Evolutionary conservation across 2,329 filamentous ascomycete species (phyloP), one percentile per base, ranked within the genome.

Genomic region (Colletotrichum spaethianum): DNA sequence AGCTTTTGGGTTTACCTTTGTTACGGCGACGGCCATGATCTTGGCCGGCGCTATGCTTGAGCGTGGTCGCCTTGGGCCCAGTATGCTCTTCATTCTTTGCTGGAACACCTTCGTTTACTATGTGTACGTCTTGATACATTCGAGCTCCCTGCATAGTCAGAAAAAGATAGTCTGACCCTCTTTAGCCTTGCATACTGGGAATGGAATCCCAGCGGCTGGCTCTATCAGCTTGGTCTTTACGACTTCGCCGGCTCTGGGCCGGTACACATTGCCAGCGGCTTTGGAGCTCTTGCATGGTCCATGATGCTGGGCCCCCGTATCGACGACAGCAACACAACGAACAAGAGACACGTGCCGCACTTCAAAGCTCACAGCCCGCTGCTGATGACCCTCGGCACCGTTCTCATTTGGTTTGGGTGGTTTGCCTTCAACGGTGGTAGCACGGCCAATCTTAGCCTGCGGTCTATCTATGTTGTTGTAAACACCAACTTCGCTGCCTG

Each of bases 51-150:
- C 81, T 1, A 82, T 83, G 75, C 75, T 83, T 0, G 82, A 83
- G 71, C 73, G 82, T 14, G 82, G 82, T 0, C 70, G 82, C 3
- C 74, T 83, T 5, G 77, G 76, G 56, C 82, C 82, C 0, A 91
- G 89, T 11, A 85, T 93, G 77, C 83, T 93, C 33, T 93, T 92
- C 74, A 83, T 86, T 28, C 89, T 92, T 77, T 87, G 83, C 76
- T 92, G 90, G 90, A 88, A 89, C 0, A 92, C 90, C 0, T 84
- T 92, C 66, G 90, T 92, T 3, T 92, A 92, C 79, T 92, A 82
- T 33, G 74, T 81, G 80, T 79, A 57, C 75, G 78, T 73, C 1
- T 2, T 14, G 0, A 33, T 0, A 0, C 31, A 23, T 9, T 16
- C 12, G n/a, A 40, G n/a, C 18, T 8, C 11, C 4, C 5, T 14